A percentile compares a stretch with the other conserved stretches of the same genome.
Evolutionary conservation across 805 yeast species (phyloP).

Genomic region (Yarrowia sp.): DNA sequence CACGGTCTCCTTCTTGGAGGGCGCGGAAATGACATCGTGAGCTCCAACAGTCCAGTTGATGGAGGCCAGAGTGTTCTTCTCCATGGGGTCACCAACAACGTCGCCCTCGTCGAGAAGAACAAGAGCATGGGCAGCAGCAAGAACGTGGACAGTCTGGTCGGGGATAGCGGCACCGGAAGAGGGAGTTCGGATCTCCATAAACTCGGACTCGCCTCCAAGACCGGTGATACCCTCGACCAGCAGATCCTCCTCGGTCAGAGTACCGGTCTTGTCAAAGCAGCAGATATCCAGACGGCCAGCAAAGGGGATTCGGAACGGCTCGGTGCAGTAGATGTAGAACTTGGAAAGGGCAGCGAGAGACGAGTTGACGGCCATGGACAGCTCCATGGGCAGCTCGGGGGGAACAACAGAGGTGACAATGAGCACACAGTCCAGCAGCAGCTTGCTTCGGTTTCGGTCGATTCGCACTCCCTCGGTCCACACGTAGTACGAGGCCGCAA

Average conservation of each 20-base stretch:
- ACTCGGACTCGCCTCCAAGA: slow-evolving; percentile 51
- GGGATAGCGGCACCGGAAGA: slow-evolving; percentile 69
- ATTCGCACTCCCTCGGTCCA: slow-evolving; percentile 97
- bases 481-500: slow-evolving; percentile 96
- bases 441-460: slow-evolving; percentile 94
- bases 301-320: slow-evolving; percentile 96
- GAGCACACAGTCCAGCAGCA: slow-evolving; percentile 92
- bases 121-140: slow-evolving; percentile 96
- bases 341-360: slow-evolving; percentile 88
- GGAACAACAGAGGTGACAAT: slow-evolving; percentile 98
- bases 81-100: slow-evolving; percentile 99
- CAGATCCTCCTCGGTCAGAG: slow-evolving; percentile 94
- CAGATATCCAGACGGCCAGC: slow-evolving; percentile 99
- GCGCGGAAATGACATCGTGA: slow-evolving; percentile 69
- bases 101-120: slow-evolving; percentile 96
- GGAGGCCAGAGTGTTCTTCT: slow-evolving; percentile 90
- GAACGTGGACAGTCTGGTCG: slow-evolving; percentile 66
- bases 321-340: slow-evolving; percentile 92
- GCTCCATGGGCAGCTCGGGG: slow-evolving; percentile 98
- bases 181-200: slow-evolving; percentile 61
- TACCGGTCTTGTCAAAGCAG: slow-evolving; percentile 98
- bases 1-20: slow-evolving; percentile 57
- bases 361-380: slow-evolving; percentile 96
- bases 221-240: slow-evolving; percentile 97
- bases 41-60: slow-evolving; percentile 83